Evolutionary conservation across 768 basidiomycete species (phyloP), one percentile per base, ranked within the genome.

Genomic region (Panaeolus papilionaceus): DNA sequence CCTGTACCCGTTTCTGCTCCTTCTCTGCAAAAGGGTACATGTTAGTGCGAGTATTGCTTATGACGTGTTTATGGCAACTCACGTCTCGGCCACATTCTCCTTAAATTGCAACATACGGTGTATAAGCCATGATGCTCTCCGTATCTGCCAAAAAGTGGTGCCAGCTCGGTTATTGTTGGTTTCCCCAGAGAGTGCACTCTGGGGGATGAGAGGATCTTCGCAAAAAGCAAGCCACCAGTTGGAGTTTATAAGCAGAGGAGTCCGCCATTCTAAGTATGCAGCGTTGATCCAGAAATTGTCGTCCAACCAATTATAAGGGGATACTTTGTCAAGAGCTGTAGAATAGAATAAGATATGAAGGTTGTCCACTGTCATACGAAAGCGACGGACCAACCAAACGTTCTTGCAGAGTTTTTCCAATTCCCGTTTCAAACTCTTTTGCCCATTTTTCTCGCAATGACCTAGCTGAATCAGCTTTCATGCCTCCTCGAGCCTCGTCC

Each of bases 141-240:
- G 84, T 62, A 96, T 80, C 77, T 99, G 96, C 94, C 94, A 95
- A 18, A 88, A 84, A 0, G 90, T 92, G 62, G 92, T 83, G 18
- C 83, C 84, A 23, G 78, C 76, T 45, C 78, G 77, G 67, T 75
- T 79, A 58, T 82, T 75, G 64, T 76, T 80, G 4, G 80, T 80
- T 66, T 81, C 78, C 62, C 78, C 79, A 18, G 72, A 73, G 23
- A 80, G 71, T 14, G 80, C 80, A 61, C 74, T 76, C 7, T 74
- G 77, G 8, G 91, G 95, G 49, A 93, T 84, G 20, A 73, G 80
- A 2, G 84, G 74, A 77, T 98, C 95, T 68, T 96, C 89, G 49
- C 84, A 81, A 75, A 96, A 92, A 2, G 94, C 83, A 26, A 98
- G 82, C 96, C 96, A 98, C 96, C 96, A 98, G 74, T 98, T 98